phyloP scores from a whole-genome alignment of 768 basidiomycete species.

The Serendipita sp. region DNA sequence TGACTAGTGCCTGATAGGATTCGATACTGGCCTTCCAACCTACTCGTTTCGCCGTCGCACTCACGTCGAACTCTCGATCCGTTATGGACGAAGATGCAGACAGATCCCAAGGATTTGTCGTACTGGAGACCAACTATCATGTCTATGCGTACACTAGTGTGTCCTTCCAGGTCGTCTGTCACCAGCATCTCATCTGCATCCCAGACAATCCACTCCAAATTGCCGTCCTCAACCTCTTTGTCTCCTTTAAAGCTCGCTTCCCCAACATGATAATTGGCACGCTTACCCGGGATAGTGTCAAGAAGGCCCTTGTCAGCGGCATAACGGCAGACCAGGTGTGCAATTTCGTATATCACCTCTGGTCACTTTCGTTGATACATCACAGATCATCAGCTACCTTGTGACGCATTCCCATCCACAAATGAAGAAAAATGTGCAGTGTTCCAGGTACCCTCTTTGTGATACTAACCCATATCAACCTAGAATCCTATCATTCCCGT shows the following conservation, averaged over 20 bases:
- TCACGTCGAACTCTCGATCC: conserved; percentile 72
- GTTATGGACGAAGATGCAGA: conserved; percentile 48
- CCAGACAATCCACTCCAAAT: conserved; percentile 91
- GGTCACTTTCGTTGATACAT: conserved; percentile 11
- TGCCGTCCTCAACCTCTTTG: conserved; percentile 86
- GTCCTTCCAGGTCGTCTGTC: conserved; percentile 11
- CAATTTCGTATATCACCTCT: conserved; percentile 9
- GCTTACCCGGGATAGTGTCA: conserved; percentile 89
- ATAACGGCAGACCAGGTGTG: conserved; percentile 90
- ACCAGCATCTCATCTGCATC: background rate
- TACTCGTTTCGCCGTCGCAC: conserved; percentile 82
- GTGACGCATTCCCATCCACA: conserved; percentile 92
- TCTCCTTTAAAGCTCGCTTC: conserved; percentile 83
- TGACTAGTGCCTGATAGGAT: conserved; percentile 25
- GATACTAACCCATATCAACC: conserved; percentile 4
- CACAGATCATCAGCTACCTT: conserved; percentile 87
- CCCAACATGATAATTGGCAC: conserved; percentile 94
- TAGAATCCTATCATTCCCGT: conserved; percentile 88
- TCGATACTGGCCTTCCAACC: conserved; percentile 76
- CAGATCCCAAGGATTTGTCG: conserved; percentile 74
- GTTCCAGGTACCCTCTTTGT: background rate
- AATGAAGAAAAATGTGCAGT: conserved; percentile 80
- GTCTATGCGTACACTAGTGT: conserved; percentile 94
- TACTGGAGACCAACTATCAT: conserved; percentile 96
- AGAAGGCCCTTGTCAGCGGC: conserved; percentile 83